phyloP scores from a whole-genome alignment of 2,329 filamentous ascomycete genomes.

The Dothidotthia symphoricarpi region DNA sequence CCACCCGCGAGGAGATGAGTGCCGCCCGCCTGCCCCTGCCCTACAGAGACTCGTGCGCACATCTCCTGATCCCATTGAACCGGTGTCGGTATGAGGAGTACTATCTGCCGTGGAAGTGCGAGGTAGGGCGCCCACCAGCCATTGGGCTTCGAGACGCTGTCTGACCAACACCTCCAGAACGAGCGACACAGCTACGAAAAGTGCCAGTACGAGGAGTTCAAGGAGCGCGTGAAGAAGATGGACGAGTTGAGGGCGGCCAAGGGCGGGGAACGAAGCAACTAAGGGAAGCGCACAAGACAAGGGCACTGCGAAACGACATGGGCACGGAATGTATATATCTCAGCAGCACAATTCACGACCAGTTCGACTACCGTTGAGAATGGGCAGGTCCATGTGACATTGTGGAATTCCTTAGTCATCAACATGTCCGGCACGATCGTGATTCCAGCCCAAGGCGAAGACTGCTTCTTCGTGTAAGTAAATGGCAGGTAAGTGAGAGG shows the following conservation, averaged over 20 bases:
- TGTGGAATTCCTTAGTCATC: too few species aligned
- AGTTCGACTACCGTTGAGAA: not conserved
- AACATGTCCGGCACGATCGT: too few species aligned
- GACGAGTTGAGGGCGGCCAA: constrained; percentile 87
- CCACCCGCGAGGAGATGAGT: constrained; percentile 89
- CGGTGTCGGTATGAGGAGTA: constrained; percentile 88
- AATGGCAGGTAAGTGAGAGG: too few species aligned
- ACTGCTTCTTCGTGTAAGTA: too few species aligned
- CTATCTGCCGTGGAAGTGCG: constrained; percentile 97
- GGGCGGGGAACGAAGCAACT: constrained; percentile 83
- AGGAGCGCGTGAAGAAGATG: constrained; percentile 98
- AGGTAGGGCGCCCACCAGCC: constrained; percentile 58
- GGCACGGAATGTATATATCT: constrained; percentile 41
- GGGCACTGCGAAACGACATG: not conserved
- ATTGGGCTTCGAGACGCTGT: too few species aligned
- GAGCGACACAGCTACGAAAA: constrained; percentile 98
- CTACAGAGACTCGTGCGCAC: constrained; percentile 94
- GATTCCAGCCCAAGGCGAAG: too few species aligned
- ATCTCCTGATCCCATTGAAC: constrained; percentile 93
- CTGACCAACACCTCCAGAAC: constrained; percentile 70
- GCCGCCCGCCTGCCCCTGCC: constrained; percentile 81
- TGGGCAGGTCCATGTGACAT: not conserved
- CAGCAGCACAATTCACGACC: constrained; percentile 16
- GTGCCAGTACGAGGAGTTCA: constrained; percentile 98
- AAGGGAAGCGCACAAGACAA: constrained; percentile 8